Conservation (phyloP, 345 rosid species). For the Schrenkiella parvula region DNA sequence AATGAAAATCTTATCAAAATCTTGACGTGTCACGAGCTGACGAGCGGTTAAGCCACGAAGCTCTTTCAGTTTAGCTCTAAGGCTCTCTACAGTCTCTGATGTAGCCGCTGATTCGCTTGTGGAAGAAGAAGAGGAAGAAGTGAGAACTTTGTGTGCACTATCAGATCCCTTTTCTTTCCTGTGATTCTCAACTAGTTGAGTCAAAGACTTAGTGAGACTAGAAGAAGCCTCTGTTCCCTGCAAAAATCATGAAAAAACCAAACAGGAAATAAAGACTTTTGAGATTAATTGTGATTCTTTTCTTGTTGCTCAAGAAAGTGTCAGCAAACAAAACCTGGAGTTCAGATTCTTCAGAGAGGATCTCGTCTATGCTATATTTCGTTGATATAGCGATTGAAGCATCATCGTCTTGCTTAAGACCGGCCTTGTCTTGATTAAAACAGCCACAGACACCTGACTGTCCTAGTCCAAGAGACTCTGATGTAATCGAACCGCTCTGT, state of each 20-base stretch:
- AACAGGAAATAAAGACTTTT: not conserved
- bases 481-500: slow-evolving; percentile 4
- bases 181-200: slow-evolving; percentile 28
- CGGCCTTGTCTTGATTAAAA: not conserved
- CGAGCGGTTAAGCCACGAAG: slow-evolving; percentile 16
- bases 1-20: slow-evolving; percentile 8
- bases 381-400: slow-evolving; percentile 1
- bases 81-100: slow-evolving; percentile 20
- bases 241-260: not conserved
- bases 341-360: slow-evolving; percentile 27
- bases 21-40: slow-evolving; percentile 13
- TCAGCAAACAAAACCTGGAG: slow-evolving; percentile 12
- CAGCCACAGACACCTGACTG: slow-evolving; percentile 16
- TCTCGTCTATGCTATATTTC: slow-evolving; percentile 20
- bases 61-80: slow-evolving; percentile 20
- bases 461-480: slow-evolving; percentile 8
- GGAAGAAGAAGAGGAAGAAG: not conserved
- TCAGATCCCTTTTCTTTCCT: slow-evolving; percentile 15
- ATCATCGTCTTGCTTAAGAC: slow-evolving; percentile 5
- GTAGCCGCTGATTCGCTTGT: slow-evolving; percentile 25
- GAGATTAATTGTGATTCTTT: not conserved
- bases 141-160: not conserved
- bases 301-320: not conserved
- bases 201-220: slow-evolving; percentile 22
- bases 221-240: slow-evolving; percentile 21